Base-by-base conservation (phyloP, 441 rosid species). In the Capsella rubella region DNA sequence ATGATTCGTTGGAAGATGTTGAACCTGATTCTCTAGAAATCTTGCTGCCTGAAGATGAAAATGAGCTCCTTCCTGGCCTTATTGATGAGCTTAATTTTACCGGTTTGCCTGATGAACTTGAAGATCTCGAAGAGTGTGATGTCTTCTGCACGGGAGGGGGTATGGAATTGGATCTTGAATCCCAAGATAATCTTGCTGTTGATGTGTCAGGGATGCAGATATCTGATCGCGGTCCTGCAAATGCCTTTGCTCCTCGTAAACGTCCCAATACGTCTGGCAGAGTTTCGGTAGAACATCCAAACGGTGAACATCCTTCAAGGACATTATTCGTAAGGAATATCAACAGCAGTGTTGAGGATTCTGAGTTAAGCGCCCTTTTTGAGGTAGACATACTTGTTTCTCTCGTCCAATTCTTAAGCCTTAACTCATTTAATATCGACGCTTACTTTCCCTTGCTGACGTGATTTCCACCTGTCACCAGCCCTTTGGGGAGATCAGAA, bases 401-500 rank as follows among this genome's bases (percentile, higher is more conserved):
- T 51, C 25, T 21, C 25, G 25, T 21, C 25, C 25, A 21, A 21
- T 50, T 35, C 10, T 35, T 3, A 35, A 45, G 50, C 18, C 12
- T 35, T n/a, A 45, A 45, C 21, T n/a, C 50, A 45, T 32, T 8
- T 8, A 49, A 28, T 60, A 60, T 52, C 25, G 47, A 39, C 35
- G 27, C 42, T 53, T 50, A 28, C 27, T 50, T 51, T 54, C 43
- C 78, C 37, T 69, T 61, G 72, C 79, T 67, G 62, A 64, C 58
- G 42, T 58, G 78, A 52, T 27, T 78, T 80, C 13, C 64, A 40
- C 51, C 62, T 79, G 51, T 73, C 74, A 78, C 64, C 77, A 90
- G 97, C 96, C 89, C 67, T 88, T 88, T 81, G 97, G 97, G 28
- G 97, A 90, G 84, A 92, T 92, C 71, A 86, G 96, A 84, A 90